Evolutionary conservation across 1,139 yeast genomes (phyloP), one percentile per base, ranked within the genome.

Genomic region (Pichia sp.): DNA sequence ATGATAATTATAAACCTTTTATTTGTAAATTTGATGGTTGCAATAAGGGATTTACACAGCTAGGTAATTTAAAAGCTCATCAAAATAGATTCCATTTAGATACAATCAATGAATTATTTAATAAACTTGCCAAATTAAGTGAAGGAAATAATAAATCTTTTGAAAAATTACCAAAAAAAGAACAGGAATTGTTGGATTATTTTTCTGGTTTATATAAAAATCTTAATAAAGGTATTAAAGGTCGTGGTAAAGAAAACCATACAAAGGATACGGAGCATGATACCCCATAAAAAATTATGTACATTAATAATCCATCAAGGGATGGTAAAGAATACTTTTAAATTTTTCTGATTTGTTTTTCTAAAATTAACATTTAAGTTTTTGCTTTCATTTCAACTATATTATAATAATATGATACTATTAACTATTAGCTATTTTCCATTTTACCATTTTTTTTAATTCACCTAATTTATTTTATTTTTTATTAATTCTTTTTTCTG

Each of bases 11-110:
- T 51, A 82, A 85, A 57, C 96, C 96, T 8, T 87, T 70, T 62
- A 76, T 77, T 50, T 90, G 97, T 65, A 79, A 76, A 54, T 70
- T 90, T 49, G 96, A 87, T 62, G 71, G 74, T 45, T 90, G 97
- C 66, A 81, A 78, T 56, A 89, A 89, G 66, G 76, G 85, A 3
- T 90, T 90, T 58, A 86, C 96, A 0, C 97, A 90, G 66, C 70
- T 89, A 55, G 97, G 97, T 3, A 90, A 90, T 61, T 73, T 90
- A 68, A 90, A 90, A 64, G 85, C 95, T 0, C 97, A 90, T 64
- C 97, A 90, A 61, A 90, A 89, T 65, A 73, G 90, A 56, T 87
- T 89, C 61, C 97, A 90, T 64, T 66, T 79, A 51, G 78, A 77
- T 20, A 80, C 94, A 0, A 71, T 90, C 54, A 78, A 77, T 53